phyloP scores from a whole-genome alignment of 2,329 filamentous ascomycete genomes.

The Pseudopithomyces maydicus region DNA sequence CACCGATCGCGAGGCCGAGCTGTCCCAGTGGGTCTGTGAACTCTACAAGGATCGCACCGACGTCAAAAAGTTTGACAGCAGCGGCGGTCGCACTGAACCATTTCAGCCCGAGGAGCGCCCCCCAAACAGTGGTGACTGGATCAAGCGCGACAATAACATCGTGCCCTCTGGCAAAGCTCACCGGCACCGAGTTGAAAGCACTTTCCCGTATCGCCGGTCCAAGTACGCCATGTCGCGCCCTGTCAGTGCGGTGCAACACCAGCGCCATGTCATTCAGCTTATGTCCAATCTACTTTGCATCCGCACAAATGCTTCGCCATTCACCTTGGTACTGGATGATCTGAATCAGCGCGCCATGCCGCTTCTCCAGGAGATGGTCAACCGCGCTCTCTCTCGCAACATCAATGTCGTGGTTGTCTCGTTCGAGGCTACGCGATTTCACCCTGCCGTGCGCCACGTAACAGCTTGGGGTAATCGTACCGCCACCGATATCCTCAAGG shows the following conservation, averaged over 20 bases:
- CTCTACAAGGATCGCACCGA: conserved; percentile 1
- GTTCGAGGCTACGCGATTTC: conserved; percentile 72
- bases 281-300: conserved; percentile 81
- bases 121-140: conserved; percentile 16
- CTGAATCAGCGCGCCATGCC: conserved; percentile 79
- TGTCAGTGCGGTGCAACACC: conserved; percentile 59
- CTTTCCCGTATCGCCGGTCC: conserved; percentile 2
- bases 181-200: conserved; percentile 16
- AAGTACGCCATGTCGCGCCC: conserved; percentile 25
- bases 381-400: conserved; percentile 61
- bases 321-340: conserved; percentile 84
- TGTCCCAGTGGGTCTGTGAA: conserved; percentile 14
- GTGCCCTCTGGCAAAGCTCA: conserved; percentile 10
- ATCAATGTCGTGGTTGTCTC: conserved; percentile 76
- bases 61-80: background rate
- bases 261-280: conserved; percentile 82
- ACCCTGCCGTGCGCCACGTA: conserved; percentile 71
- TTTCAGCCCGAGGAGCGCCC: background rate
- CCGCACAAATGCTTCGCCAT: conserved; percentile 79
- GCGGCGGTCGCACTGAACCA: background rate
- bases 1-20: background rate
- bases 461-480: conserved; percentile 67
- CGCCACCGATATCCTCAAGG: conserved; percentile 50
- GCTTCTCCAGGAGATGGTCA: conserved; percentile 74
- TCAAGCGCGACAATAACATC: conserved; percentile 21